Evolutionary conservation across 23 red algal species (phyloP), one percentile per base, ranked within the genome.

Genomic region (Gracilaria vermiculophylla): DNA sequence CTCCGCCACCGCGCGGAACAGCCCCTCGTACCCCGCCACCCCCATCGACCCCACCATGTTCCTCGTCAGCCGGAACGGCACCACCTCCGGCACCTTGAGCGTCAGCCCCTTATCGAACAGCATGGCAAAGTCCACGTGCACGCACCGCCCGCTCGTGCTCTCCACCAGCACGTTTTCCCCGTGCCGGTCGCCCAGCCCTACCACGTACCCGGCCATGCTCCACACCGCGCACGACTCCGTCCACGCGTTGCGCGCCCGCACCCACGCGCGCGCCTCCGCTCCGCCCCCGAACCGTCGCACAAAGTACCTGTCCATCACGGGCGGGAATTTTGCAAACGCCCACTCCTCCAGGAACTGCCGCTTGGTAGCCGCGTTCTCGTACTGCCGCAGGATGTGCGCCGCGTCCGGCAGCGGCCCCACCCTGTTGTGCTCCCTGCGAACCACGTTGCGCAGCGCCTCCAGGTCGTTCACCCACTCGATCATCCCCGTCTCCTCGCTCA

Each of bases 101-200:
- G 88, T 89, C 65, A 73, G 65, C 19, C 97, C 97, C 92, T 95
- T 93, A 13, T 99, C 97, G 78, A 99, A 99, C 36, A 99, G 69
- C 65, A 91, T 94, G 45, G 92, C 97, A 90, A 99, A 99, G 80
- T 99, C 97, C 62, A 99, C 97, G 28, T 99, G 97, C 54, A 99
- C 94, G 51, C 97, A 99, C 53, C 89, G 61, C 9, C 97, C 97
- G 24, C 64, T 93, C 47, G 80, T 82, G 54, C 71, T 83, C 31
- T 99, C 92, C 34, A 99, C 58, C 62, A 96, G 67, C 51, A 99
- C 69, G 66, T 99, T 99, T 27, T 99, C 97, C 15, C 92, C 97
- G 60, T 99, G 97, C 13, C 97, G 92, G 54, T 99, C 97, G 21
- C 97, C 97, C 43, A 99, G 78, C 16, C 97, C 97, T 2, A 99